Percentiles rank a stretch among this genome's conserved stretches.
phyloP scores from a whole-genome alignment of 257 asterid genomes.

The Nyctanthes arbortristis region DNA sequence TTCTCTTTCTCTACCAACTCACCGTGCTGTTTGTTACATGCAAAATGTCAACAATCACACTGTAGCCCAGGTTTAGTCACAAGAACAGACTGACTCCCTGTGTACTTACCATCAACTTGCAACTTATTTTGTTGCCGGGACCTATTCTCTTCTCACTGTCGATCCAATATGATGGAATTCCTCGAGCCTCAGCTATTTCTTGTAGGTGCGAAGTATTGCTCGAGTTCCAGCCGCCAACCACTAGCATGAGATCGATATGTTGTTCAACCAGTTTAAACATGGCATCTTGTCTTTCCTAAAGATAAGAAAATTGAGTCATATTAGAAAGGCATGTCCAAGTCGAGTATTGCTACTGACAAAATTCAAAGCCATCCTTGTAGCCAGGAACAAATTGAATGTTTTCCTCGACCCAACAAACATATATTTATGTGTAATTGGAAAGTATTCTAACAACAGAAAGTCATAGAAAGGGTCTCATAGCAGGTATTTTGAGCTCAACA shows the following conservation, averaged over 20 bases:
- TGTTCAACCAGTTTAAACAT: conserved; percentile 92
- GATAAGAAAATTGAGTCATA: conserved; percentile 21
- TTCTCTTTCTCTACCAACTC: conserved; percentile 95
- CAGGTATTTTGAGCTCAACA: neutral
- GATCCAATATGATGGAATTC: conserved; percentile 97
- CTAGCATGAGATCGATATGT: conserved; percentile 84
- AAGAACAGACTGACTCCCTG: conserved; percentile 15
- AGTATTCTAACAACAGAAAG: neutral
- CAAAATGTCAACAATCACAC: conserved; percentile 6
- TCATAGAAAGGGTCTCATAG: neutral
- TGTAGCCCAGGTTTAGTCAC: neutral
- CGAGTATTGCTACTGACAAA: neutral
- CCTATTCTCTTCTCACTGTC: conserved; percentile 87
- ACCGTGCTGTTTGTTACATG: conserved; percentile 75
- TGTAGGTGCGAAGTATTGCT: conserved; percentile 98
- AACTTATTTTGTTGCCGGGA: conserved; percentile 84
- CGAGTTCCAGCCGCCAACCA: conserved; percentile 98
- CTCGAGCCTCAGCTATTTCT: conserved; percentile 91
- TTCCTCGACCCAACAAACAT: neutral
- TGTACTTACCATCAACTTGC: conserved; percentile 71
- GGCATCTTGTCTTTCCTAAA: conserved; percentile 98
- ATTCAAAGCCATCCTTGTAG: neutral
- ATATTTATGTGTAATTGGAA: neutral
- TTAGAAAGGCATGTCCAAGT: neutral
- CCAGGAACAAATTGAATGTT: neutral